These are phyloP conservation scores for Neolentinus lepideus DNA, from an alignment of 1,284 basidiomycete species.

Conservation along the genomic window DNA sequence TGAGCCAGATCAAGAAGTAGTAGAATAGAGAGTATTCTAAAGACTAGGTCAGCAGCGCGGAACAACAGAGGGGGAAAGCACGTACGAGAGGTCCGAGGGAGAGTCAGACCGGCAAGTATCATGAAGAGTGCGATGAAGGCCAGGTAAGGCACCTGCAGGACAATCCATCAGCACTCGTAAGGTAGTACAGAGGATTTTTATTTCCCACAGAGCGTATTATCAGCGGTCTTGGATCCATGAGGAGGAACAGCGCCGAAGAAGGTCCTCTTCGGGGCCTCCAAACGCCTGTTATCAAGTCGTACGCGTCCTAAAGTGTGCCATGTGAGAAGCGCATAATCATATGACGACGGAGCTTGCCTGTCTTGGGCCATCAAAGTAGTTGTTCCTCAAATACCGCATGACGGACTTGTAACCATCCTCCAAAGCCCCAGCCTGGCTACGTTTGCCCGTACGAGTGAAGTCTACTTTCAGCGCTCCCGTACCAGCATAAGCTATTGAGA, in stretches of 20 bases:
- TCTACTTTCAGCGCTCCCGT: constrained; percentile 97
- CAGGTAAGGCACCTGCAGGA: constrained; percentile 76
- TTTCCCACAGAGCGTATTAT: constrained; percentile 72
- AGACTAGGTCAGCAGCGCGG: constrained; percentile 6
- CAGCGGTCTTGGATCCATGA: constrained; percentile 76
- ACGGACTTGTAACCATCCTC: constrained; percentile 88
- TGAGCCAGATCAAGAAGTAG: constrained; percentile 77
- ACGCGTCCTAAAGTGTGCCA: constrained; percentile 62
- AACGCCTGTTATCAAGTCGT: constrained; percentile 88
- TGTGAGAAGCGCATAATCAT: constrained; percentile 4
- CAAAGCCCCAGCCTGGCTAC: constrained; percentile 73
- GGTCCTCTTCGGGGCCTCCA: constrained; percentile 80
- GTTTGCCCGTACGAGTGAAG: constrained; percentile 90
- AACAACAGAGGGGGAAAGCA: constrained; percentile 13
- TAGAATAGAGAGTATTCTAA: constrained; percentile 73
- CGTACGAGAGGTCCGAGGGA: constrained; percentile 81
- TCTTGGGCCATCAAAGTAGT: constrained; percentile 92
- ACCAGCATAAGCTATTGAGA: constrained; percentile 90
- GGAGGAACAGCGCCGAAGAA: constrained; percentile 54
- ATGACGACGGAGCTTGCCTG: constrained; percentile 44
- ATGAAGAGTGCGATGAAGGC: constrained; percentile 81
- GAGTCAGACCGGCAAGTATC: constrained; percentile 76
- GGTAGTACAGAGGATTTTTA: constrained; percentile 1
- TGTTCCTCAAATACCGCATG: constrained; percentile 92
- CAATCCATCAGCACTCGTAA: constrained; percentile 7